These are phyloP conservation scores for Neoascochyta sp. DNA, from an alignment of 2,329 filamentous ascomycete species.

Conservation along the genomic window DNA sequence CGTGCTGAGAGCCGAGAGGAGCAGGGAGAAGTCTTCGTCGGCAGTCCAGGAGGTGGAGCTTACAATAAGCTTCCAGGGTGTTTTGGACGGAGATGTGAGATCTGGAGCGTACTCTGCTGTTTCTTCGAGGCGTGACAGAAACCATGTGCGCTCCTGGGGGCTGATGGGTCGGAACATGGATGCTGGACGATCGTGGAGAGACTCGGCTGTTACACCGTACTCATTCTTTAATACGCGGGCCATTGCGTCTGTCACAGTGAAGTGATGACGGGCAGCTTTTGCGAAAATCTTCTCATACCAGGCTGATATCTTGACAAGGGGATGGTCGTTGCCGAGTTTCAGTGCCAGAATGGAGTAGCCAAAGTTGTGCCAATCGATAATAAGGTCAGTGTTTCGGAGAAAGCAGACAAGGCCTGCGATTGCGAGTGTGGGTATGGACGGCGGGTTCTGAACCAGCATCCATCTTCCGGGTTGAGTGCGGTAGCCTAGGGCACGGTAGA, in stretches of 20 bases:
- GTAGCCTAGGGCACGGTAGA: slow-evolving; percentile 72
- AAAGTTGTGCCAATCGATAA: slow-evolving; percentile 99
- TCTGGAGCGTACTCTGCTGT: slow-evolving; percentile 58
- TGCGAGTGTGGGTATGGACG: slow-evolving; percentile 85
- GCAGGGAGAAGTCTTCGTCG: slow-evolving; percentile 88
- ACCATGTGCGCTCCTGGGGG: slow-evolving; percentile 42
- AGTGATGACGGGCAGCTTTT: slow-evolving; percentile 65
- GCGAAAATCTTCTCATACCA: slow-evolving; percentile 74
- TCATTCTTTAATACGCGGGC: slow-evolving; percentile 63
- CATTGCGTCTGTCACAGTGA: slow-evolving; percentile 92
- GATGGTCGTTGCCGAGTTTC: slow-evolving; percentile 61
- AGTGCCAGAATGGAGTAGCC: slow-evolving; percentile 86
- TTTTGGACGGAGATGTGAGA: slow-evolving; percentile 48
- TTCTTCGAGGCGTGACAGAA: slow-evolving; percentile 64
- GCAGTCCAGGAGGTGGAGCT: slow-evolving; percentile 97
- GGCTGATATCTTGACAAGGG: slow-evolving; percentile 72
- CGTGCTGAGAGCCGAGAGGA: slow-evolving; percentile 74
- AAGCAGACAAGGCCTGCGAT: slow-evolving; percentile 69
- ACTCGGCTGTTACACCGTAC: slow-evolving; percentile 62
- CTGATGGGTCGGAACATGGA: slow-evolving; percentile 71
- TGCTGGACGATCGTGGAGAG: slow-evolving; percentile 71
- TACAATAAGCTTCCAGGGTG: slow-evolving; percentile 67
- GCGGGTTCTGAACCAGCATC: slow-evolving; percentile 91
- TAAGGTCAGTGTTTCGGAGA: slow-evolving; percentile 72
- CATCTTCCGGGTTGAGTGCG: slow-evolving; percentile 69